Conservation (phyloP, 2,329 filamentous ascomycete species). For the Elsinoe ampelina region DNA sequence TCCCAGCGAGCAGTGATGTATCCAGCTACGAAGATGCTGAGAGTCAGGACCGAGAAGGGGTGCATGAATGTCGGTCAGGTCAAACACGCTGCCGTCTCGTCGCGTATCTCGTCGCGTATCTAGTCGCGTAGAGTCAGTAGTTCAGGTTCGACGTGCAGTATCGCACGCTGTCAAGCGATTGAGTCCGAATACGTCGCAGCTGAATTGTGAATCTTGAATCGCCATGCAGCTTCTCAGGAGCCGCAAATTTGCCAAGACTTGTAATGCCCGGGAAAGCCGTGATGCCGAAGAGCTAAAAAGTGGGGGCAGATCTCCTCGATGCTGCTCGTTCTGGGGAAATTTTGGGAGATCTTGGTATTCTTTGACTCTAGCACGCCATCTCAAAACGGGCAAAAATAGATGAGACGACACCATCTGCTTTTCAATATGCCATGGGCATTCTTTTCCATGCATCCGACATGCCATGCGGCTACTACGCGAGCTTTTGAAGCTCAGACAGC, state of each 20-base stretch:
- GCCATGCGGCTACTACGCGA: neutral
- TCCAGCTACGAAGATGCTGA: slow-evolving; percentile 97
- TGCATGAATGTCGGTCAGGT: slow-evolving; percentile 58
- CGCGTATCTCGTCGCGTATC: too few species aligned
- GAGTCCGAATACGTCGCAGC: too few species aligned
- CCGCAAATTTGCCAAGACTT: slow-evolving; percentile 9
- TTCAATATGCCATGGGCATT: neutral
- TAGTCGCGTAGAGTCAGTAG: too few species aligned
- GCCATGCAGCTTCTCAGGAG: neutral
- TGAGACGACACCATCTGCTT: neutral
- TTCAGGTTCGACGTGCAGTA: too few species aligned
- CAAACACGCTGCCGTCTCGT: too few species aligned
- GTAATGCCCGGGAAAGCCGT: slow-evolving; percentile 1
- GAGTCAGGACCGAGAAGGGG: slow-evolving; percentile 90
- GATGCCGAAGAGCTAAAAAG: neutral
- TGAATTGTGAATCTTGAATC: neutral
- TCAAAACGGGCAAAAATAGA: neutral
- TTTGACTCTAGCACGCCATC: slow-evolving; percentile 4
- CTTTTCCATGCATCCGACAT: neutral
- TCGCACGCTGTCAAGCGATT: too few species aligned
- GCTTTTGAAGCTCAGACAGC: neutral
- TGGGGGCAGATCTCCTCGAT: neutral
- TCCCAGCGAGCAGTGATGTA: slow-evolving; percentile 99
- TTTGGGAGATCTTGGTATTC: neutral
- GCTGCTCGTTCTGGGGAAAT: neutral